phyloP scores from a whole-genome alignment of 1,284 basidiomycete species.

The Volvariella volvacea region DNA sequence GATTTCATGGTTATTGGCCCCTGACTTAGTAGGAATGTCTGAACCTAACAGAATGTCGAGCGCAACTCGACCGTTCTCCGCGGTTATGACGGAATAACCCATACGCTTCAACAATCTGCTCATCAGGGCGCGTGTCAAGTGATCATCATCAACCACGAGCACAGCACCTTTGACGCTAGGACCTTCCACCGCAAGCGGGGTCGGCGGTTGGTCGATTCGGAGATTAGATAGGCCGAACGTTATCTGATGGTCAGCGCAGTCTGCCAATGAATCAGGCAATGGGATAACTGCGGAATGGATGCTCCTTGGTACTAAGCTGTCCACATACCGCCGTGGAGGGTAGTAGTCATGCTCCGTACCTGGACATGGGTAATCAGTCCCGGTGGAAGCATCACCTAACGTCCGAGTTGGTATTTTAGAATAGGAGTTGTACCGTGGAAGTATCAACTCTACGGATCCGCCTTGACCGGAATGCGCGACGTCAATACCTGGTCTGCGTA shows the following conservation, averaged over 20 bases:
- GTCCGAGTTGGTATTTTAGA: slow-evolving; percentile 2
- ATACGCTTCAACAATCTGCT: slow-evolving; percentile 71
- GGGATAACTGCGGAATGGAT: too few species aligned
- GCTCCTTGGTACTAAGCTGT: neutral
- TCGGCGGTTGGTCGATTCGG: too few species aligned
- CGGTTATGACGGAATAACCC: slow-evolving; percentile 71
- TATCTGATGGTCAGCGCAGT: too few species aligned
- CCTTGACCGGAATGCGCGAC: neutral
- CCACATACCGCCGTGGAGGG: neutral
- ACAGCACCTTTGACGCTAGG: slow-evolving; percentile 24
- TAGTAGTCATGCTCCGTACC: too few species aligned
- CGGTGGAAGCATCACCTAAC: slow-evolving; percentile 2
- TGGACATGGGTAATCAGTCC: neutral
- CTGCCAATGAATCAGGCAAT: too few species aligned
- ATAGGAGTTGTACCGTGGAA: slow-evolving; percentile 2
- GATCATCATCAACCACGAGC: slow-evolving; percentile 75
- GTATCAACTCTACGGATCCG: slow-evolving; percentile 7
- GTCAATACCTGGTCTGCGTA: neutral
- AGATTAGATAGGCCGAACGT: too few species aligned
- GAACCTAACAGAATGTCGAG: slow-evolving; percentile 62
- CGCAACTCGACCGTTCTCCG: slow-evolving; percentile 85
- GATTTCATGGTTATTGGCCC: neutral
- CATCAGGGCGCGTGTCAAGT: slow-evolving; percentile 79
- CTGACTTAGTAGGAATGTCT: neutral
- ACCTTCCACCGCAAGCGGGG: neutral